Conservation (phyloP, 352 stramenopile species). For the Pythium plurisporium region DNA sequence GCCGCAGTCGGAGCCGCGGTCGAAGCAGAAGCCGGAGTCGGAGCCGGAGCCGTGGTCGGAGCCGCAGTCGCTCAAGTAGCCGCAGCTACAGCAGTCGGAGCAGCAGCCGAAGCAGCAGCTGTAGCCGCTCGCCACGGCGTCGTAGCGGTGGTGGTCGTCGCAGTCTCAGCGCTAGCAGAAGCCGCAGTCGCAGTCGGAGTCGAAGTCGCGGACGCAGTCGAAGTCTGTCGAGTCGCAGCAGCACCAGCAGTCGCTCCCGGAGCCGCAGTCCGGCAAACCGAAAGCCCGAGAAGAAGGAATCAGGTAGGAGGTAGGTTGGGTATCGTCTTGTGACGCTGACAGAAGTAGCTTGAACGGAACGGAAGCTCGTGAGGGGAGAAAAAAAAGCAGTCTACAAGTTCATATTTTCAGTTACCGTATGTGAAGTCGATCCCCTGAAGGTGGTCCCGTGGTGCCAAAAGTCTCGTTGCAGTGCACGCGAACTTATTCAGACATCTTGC, state of each 20-base stretch:
- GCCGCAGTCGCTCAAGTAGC: conserved; percentile 5
- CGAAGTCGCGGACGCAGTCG: conserved; percentile 26
- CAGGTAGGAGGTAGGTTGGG: background rate
- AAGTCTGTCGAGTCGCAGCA: conserved; percentile 15
- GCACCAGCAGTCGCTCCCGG: conserved; percentile 23
- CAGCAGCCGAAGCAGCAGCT: conserved; percentile 15
- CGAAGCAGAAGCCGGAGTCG: conserved; percentile 26
- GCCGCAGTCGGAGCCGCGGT: conserved; percentile 28
- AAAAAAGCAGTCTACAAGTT: conserved; percentile 11
- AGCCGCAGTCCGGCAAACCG: conserved; percentile 20
- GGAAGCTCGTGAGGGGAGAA: no score
- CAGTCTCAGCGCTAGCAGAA: conserved; percentile 24
- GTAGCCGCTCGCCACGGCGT: conserved; percentile 16
- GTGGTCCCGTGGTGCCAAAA: no score
- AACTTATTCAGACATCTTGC: conserved; percentile 10
- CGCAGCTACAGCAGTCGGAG: conserved; percentile 16
- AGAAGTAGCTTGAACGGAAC: conserved; percentile 8
- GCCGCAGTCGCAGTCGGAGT: conserved; percentile 12
- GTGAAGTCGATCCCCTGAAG: no score
- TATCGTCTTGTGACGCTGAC: background rate
- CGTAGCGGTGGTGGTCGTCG: conserved; percentile 30
- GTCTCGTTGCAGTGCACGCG: background rate
- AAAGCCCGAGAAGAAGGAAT: conserved; percentile 19
- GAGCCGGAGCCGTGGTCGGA: conserved; percentile 13
- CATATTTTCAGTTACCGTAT: conserved; percentile 3